Evolutionary conservation across 139 green algal species (phyloP).

Genomic region (Coccomyxa sp.): DNA sequence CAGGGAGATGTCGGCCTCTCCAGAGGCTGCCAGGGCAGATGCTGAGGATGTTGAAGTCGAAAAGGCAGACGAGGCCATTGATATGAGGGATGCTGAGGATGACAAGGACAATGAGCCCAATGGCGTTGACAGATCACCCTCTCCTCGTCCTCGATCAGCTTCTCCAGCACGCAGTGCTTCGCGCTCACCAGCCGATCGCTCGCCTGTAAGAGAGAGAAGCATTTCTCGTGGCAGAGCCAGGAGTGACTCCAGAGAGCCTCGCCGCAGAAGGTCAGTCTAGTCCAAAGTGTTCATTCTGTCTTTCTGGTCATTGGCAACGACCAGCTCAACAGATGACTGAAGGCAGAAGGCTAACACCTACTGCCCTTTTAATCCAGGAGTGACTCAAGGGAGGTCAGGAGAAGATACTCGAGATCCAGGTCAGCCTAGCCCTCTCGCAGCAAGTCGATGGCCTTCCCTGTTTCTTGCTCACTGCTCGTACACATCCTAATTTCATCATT

Average conservation of each 20-base stretch:
- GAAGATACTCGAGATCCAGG: conserved; percentile 1
- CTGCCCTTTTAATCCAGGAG: not conserved
- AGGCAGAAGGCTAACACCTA: not conserved
- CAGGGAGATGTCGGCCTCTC: too few species aligned
- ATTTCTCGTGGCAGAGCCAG: not conserved
- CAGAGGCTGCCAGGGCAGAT: too few species aligned
- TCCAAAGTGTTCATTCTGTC: too few species aligned
- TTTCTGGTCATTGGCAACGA: too few species aligned
- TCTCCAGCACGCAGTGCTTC: not conserved
- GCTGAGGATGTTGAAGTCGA: not conserved
- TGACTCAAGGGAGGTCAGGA: not conserved
- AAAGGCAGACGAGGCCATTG: not conserved
- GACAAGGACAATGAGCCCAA: not conserved
- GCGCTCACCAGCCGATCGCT: not conserved
- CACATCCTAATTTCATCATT: not conserved
- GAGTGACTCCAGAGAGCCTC: not conserved
- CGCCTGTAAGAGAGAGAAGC: not conserved
- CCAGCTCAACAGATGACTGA: too few species aligned
- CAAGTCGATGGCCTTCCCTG: not conserved
- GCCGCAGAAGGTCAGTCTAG: not conserved
- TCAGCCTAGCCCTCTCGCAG: not conserved
- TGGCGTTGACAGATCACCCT: not conserved
- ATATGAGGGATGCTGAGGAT: not conserved
- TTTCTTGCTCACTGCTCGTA: too few species aligned
- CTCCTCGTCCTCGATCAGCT: not conserved